Conservation (phyloP, 2,329 filamentous ascomycete genomes). For the Exophiala mesophila region DNA sequence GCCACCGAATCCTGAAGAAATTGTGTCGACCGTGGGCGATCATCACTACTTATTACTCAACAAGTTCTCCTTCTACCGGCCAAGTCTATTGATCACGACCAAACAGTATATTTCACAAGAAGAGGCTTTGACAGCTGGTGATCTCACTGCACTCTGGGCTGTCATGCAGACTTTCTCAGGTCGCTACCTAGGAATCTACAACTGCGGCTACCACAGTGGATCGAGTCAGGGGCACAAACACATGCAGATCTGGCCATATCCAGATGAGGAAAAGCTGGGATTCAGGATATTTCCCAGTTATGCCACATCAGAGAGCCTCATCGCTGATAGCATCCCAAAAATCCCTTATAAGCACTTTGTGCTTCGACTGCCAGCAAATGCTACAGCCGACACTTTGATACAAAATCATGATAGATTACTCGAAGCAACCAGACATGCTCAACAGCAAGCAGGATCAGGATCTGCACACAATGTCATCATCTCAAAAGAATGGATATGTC, state of each 20-base stretch:
- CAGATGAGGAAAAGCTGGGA: slow-evolving; percentile 21
- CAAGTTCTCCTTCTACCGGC: slow-evolving; percentile 28
- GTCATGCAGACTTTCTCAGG: slow-evolving; percentile 29
- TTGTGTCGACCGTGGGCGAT: slow-evolving; percentile 22
- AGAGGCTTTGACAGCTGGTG: slow-evolving; percentile 34
- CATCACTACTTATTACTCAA: slow-evolving; percentile 27
- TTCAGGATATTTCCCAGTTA: slow-evolving; percentile 25
- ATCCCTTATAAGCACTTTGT: slow-evolving; percentile 29
- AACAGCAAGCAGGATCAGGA: slow-evolving; percentile 15
- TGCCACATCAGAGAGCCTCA: slow-evolving; percentile 21
- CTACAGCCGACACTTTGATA: slow-evolving; percentile 12
- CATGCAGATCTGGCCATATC: slow-evolving; percentile 39
- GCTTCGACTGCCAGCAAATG: slow-evolving; percentile 23
- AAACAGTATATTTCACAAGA: slow-evolving; percentile 35
- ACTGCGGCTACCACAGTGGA: slow-evolving; percentile 43
- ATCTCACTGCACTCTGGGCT: slow-evolving; percentile 37
- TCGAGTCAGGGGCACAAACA: slow-evolving; percentile 44
- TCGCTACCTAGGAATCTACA: slow-evolving; percentile 40
- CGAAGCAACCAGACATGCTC: slow-evolving; percentile 19
- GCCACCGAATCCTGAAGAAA: slow-evolving; percentile 26
- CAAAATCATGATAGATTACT: slow-evolving; percentile 24
- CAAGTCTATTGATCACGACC: slow-evolving; percentile 39
- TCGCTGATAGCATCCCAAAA: slow-evolving; percentile 19
- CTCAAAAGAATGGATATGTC: slow-evolving; percentile 28
- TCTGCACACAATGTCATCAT: slow-evolving; percentile 30